phyloP scores from a whole-genome alignment of 2,329 filamentous ascomycete genomes.

The Colletotrichum tropicicola region DNA sequence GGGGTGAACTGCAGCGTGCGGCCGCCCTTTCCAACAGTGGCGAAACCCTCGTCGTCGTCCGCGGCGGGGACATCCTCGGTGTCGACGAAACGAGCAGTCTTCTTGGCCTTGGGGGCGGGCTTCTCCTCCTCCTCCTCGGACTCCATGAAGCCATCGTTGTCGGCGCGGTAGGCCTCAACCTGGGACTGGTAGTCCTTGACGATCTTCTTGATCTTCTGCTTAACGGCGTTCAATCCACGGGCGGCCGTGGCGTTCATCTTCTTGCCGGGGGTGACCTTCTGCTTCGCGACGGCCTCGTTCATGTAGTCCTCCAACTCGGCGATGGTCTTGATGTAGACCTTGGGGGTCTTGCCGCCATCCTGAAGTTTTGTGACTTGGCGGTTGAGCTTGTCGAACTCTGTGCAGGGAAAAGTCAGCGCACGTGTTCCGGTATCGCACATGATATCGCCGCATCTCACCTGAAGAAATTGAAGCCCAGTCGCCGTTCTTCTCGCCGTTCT shows the following conservation, averaged over 20 bases:
- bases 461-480: slow-evolving; percentile 94
- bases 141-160: slow-evolving; percentile 89
- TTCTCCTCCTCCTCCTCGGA: slow-evolving; percentile 80
- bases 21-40: slow-evolving; percentile 87
- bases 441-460: slow-evolving; percentile 63
- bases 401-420: slow-evolving; percentile 10
- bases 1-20: slow-evolving; percentile 92
- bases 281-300: slow-evolving; percentile 93
- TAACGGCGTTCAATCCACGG: slow-evolving; percentile 93
- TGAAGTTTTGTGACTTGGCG: slow-evolving; percentile 83
- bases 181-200: slow-evolving; percentile 93
- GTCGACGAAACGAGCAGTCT: slow-evolving; percentile 53
- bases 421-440: not conserved
- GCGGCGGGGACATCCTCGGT: slow-evolving; percentile 60
- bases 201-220: slow-evolving; percentile 98
- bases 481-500: slow-evolving; percentile 97
- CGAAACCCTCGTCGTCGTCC: slow-evolving; percentile 86
- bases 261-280: slow-evolving; percentile 95
- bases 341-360: slow-evolving; percentile 82
- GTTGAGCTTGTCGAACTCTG: slow-evolving; percentile 96
- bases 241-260: slow-evolving; percentile 99
- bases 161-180: slow-evolving; percentile 85
- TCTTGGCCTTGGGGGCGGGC: slow-evolving; percentile 60
- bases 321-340: slow-evolving; percentile 91
- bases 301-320: slow-evolving; percentile 94